A percentile compares a stretch with the other conserved stretches of the same genome.
Conservation (phyloP, 2,329 filamentous ascomycete genomes). For the Paracamarosporium sp. region DNA sequence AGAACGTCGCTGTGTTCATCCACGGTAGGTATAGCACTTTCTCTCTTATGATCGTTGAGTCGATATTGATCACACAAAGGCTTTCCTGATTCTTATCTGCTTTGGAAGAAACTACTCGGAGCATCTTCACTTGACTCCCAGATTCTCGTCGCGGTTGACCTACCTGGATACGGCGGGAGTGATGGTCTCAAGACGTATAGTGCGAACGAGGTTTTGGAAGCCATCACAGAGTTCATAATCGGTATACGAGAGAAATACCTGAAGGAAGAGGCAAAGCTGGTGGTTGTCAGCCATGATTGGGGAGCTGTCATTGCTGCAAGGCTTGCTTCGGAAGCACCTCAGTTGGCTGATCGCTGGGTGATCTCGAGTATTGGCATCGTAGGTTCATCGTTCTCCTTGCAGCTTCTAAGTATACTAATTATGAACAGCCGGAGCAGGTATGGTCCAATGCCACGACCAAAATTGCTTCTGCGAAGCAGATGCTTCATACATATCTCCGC, state of each 20-base stretch:
- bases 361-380: conserved; percentile 62
- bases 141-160: conserved; percentile 61
- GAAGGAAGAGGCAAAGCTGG: conserved; percentile 34
- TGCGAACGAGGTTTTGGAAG: conserved; percentile 60
- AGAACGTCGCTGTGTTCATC: conserved; percentile 59
- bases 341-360: conserved; percentile 63
- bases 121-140: conserved; percentile 48
- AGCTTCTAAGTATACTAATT: neutral
- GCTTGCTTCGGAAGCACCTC: conserved; percentile 64
- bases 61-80: conserved; percentile 33
- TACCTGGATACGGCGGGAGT: conserved; percentile 66
- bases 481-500: conserved; percentile 56
- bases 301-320: conserved; percentile 60
- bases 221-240: conserved; percentile 60
- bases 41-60: neutral
- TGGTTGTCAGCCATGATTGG: conserved; percentile 64
- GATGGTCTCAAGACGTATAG: conserved; percentile 59
- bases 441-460: conserved; percentile 51
- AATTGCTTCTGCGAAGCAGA: conserved; percentile 54
- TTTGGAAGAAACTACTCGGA: conserved; percentile 60
- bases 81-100: conserved; percentile 64
- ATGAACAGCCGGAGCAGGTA: conserved; percentile 49
- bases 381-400: conserved; percentile 27
- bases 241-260: conserved; percentile 56
- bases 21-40: conserved; percentile 49